These are phyloP conservation scores for Pythium periplocum DNA, from an alignment of 352 stramenopile species.

Conservation along the genomic window DNA sequence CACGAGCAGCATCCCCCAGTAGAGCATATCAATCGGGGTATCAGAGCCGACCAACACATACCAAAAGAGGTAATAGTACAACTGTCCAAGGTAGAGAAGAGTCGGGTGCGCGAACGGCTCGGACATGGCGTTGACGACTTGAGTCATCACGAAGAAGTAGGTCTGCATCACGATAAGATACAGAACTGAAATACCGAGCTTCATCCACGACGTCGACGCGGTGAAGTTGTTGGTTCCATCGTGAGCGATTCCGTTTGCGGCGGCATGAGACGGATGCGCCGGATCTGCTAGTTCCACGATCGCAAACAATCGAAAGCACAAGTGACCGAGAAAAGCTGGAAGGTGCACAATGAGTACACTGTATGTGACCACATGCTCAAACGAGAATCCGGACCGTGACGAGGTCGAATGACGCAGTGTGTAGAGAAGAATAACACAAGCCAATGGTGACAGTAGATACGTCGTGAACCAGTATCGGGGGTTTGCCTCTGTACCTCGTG, in stretches of 20 bases:
- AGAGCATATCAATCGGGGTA: constrained; percentile 72
- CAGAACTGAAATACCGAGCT: constrained; percentile 68
- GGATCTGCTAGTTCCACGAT: constrained; percentile 35
- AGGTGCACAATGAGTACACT: constrained; percentile 72
- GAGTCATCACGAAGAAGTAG: constrained; percentile 82
- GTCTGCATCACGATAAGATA: constrained; percentile 79
- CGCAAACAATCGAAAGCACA: constrained; percentile 72
- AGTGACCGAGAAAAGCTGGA: constrained; percentile 73
- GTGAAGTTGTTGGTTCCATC: constrained; percentile 11
- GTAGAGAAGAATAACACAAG: constrained; percentile 58
- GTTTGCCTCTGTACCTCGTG: constrained; percentile 19
- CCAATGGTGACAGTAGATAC: constrained; percentile 50
- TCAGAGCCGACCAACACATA: constrained; percentile 82
- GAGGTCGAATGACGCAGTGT: constrained; percentile 20
- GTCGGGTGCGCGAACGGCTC: constrained; percentile 79
- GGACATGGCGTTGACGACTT: constrained; percentile 76
- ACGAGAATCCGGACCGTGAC: constrained; percentile 30
- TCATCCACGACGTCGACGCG: constrained; percentile 54
- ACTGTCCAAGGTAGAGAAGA: constrained; percentile 76
- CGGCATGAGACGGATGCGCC: constrained; percentile 12
- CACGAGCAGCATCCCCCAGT: constrained; percentile 78
- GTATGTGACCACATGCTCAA: constrained; percentile 73
- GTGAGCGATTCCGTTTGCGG: constrained; percentile 7
- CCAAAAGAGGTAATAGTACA: constrained; percentile 88
- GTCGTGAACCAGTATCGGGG: constrained; percentile 54